A percentile compares a stretch with the other conserved stretches of the same genome.
These are phyloP conservation scores for Vicia sativa DNA, from an alignment of 306 rosid species.

Conservation along the genomic window DNA sequence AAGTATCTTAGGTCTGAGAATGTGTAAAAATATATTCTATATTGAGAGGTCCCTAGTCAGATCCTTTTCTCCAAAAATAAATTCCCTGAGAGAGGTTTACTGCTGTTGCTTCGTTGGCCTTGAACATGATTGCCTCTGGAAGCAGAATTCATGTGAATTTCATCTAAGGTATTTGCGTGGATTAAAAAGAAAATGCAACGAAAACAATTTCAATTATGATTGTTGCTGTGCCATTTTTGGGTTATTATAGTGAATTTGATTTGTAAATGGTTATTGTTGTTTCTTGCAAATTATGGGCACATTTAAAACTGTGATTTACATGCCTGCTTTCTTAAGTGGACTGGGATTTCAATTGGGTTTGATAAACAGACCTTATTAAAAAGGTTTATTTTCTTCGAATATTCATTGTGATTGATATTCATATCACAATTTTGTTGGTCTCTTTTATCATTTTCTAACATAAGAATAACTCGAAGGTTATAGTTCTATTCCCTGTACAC, in stretches of 20 bases:
- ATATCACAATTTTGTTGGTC: no score
- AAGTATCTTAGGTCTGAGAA: background rate
- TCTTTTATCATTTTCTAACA: no score
- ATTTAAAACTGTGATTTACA: background rate
- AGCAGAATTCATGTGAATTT: background rate
- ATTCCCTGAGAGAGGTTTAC: background rate
- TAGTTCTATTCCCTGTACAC: background rate
- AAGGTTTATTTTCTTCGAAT: background rate
- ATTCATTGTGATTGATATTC: constrained; percentile 23
- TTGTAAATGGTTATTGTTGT: constrained; percentile 26
- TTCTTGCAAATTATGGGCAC: background rate
- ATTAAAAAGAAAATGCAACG: background rate
- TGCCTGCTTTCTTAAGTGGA: constrained; percentile 4
- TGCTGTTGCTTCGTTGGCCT: background rate
- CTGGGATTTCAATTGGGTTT: constrained; percentile 1
- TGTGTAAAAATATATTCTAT: background rate
- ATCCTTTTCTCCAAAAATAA: background rate
- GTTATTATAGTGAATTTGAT: background rate
- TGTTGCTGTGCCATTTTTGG: background rate
- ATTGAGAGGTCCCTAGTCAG: background rate
- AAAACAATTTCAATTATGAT: constrained; percentile 4
- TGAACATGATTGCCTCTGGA: background rate
- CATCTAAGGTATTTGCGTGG: background rate
- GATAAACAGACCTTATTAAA: background rate
- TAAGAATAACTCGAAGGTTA: no score